Evolutionary conservation across 495 filamentous ascomycete genomes (phyloP), one percentile per base, ranked within the genome.

Genomic region (Cercophora samala): DNA sequence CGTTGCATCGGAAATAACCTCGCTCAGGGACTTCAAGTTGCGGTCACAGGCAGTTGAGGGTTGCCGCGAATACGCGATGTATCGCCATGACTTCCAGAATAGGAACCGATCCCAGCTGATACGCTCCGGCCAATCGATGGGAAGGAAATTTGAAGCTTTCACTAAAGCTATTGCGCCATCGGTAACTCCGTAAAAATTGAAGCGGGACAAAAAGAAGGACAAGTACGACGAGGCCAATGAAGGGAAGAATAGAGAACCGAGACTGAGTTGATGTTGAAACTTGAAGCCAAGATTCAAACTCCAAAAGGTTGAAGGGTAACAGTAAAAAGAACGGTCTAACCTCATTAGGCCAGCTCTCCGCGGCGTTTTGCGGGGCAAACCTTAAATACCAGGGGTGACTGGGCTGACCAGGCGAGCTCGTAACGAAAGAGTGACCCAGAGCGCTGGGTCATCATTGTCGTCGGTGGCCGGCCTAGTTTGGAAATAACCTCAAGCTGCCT

Each of bases 351-450:
- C 26, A 8, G 8, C 26, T 29, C 26, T 29, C 62, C 15, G 6
- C 11, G 11, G 8, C 23, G 46, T 23, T 18, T 54, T 63, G 46
- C 32, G 42, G 46, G n/a, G 62, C 15, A 64, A 64, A 54, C 42
- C 51, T 56, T 58, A 64, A 56, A 64, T 56, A 13, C 52, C 23
- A 56, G 56, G 62, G 62, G 37, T 64, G 62, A 46, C 9, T 9
- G 56, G 62, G 62, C 56, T 64, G 62, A 46, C 9, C 37, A 46
- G 37, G 37, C 37, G 37, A 46, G 9, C 37, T 46, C 37, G 37
- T 18, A 46, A 46, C 37, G 37, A 46, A 46, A 46, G n/a, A n/a
- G 37, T 46, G 37, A 46, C 37, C 37, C 37, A 46, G 37, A 46
- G 37, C 37, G 37, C 11, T 46, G 37, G 37, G 37, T 46, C 37